Evolutionary conservation across 2,329 filamentous ascomycete species (phyloP).

Genomic region (Coniochaeta ligniaria): DNA sequence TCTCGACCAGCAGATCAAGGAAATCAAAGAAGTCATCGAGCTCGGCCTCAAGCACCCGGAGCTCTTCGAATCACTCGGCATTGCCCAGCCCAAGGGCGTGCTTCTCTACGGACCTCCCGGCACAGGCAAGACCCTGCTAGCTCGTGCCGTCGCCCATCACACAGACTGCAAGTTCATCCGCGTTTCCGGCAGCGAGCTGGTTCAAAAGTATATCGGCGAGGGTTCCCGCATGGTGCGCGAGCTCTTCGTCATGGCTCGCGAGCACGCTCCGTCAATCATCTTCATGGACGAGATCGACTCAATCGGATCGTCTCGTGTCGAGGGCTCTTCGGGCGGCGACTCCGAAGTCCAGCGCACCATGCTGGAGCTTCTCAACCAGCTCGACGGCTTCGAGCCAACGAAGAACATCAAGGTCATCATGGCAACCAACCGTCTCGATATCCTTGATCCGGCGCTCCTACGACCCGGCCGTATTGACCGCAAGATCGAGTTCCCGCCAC

Average conservation of each 20-base stretch:
- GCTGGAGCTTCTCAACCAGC: slow-evolving; percentile 95
- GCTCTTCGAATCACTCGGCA: slow-evolving; percentile 97
- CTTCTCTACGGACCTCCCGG: slow-evolving; percentile 93
- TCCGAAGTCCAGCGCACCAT: slow-evolving; percentile 98
- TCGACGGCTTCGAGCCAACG: slow-evolving; percentile 96
- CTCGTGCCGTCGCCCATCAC: slow-evolving; percentile 93
- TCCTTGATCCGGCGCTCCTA: slow-evolving; percentile 88
- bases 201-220: slow-evolving; percentile 99
- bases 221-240: slow-evolving; percentile 98
- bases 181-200: slow-evolving; percentile 90
- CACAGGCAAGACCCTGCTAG: slow-evolving; percentile 93
- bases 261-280: slow-evolving; percentile 97
- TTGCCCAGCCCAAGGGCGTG: slow-evolving; percentile 96
- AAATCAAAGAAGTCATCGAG: slow-evolving; percentile 99
- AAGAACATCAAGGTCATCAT: slow-evolving; percentile 99
- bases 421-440: slow-evolving; percentile 97
- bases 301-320: slow-evolving; percentile 93
- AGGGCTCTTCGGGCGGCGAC: slow-evolving; percentile 90
- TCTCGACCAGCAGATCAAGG: slow-evolving; percentile 97
- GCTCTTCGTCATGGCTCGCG: slow-evolving; percentile 97
- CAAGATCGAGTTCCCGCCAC: slow-evolving; percentile 98
- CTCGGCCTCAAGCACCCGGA: slow-evolving; percentile 97
- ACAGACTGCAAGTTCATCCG: slow-evolving; percentile 99
- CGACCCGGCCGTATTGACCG: slow-evolving; percentile 96
- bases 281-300: slow-evolving; percentile 99